These are phyloP conservation scores for Erodium texanum DNA, from an alignment of 441 rosid genomes.

Conservation along the genomic window DNA sequence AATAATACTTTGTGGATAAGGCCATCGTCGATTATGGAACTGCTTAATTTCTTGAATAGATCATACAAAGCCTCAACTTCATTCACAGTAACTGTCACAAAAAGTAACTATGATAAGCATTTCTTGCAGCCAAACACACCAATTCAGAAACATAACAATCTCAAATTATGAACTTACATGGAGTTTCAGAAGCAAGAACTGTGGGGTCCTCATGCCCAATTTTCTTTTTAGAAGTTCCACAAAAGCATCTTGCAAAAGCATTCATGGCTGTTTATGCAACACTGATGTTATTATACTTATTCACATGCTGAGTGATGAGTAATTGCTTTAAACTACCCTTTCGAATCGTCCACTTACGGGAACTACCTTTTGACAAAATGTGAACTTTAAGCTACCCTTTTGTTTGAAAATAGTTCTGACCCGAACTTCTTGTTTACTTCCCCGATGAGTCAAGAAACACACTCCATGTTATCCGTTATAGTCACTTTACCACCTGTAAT, in stretches of 20 bases:
- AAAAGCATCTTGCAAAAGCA: conserved; percentile 41
- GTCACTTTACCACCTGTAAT: no score
- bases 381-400: no score
- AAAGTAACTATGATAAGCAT: no score
- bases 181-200: conserved; percentile 52
- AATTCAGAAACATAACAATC: not conserved
- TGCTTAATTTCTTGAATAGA: conserved; percentile 59
- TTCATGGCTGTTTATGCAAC: conserved; percentile 27
- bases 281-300: not conserved
- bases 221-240: conserved; percentile 23
- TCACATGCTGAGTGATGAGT: no score
- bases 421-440: no score
- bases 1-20: conserved; percentile 39
- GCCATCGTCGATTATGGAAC: conserved; percentile 39
- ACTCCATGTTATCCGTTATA: no score
- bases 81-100: conserved; percentile 41
- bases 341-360: no score
- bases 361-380: no score
- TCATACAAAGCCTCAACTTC: conserved; percentile 61
- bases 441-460: no score
- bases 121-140: not conserved
- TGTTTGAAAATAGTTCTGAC: no score
- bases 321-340: no score
- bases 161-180: conserved; percentile 37
- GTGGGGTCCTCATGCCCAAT: conserved; percentile 28